These are phyloP conservation scores for Fistulifera solaris DNA, from an alignment of 108 stramenopile genomes.

Conservation along the genomic window DNA sequence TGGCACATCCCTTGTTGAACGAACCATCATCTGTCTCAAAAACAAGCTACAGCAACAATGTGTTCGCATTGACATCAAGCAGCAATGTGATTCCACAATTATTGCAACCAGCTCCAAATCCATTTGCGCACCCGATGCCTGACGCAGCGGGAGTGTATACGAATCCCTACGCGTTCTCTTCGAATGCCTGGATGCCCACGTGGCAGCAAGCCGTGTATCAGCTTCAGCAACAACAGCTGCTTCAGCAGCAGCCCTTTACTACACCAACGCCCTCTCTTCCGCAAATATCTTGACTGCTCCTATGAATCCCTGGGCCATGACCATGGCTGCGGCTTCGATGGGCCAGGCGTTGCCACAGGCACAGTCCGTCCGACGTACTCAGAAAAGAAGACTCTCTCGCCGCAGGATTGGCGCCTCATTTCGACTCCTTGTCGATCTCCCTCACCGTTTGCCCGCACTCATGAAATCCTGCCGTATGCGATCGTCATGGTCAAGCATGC, in stretches of 20 bases:
- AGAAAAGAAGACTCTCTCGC: constrained; percentile 8
- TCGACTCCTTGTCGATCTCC: background rate
- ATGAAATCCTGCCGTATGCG: constrained; percentile 1
- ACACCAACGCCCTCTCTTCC: too few species aligned
- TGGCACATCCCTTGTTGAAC: too few species aligned
- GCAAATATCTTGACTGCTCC: background rate
- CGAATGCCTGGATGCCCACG: constrained; percentile 5
- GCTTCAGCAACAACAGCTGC: constrained; percentile 10
- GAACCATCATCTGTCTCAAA: too few species aligned
- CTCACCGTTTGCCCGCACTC: background rate
- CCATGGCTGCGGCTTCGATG: background rate
- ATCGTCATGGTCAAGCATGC: background rate
- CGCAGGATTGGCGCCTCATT: constrained; percentile 1
- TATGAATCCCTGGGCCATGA: background rate
- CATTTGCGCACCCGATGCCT: too few species aligned
- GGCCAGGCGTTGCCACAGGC: too few species aligned
- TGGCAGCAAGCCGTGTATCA: constrained; percentile 14
- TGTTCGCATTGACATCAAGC: too few species aligned
- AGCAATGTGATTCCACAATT: too few species aligned
- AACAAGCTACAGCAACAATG: too few species aligned
- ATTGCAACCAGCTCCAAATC: too few species aligned
- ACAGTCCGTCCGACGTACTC: background rate
- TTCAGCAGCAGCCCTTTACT: constrained; percentile 17
- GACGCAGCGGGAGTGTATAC: too few species aligned
- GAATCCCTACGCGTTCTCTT: too few species aligned